phyloP scores from a whole-genome alignment of 1,284 basidiomycete species.

The Cryptococcus sp. region DNA sequence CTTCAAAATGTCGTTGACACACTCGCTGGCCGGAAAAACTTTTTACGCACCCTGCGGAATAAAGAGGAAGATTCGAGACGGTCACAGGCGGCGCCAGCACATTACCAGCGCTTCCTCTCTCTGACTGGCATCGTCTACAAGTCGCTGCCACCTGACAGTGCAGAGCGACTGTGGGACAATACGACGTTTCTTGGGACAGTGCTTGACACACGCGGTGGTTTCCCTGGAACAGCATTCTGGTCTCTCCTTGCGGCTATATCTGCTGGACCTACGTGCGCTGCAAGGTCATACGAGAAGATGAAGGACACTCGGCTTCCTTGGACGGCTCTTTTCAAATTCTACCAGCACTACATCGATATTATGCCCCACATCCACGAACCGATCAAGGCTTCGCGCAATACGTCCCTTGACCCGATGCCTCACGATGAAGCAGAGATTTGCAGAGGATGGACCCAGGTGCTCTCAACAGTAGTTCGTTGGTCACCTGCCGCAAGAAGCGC shows the following conservation, averaged over 20 bases:
- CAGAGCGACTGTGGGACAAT: slow-evolving; percentile 82
- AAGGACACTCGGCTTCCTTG: slow-evolving; percentile 42
- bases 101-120: slow-evolving; percentile 79
- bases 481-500: slow-evolving; percentile 56
- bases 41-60: slow-evolving; percentile 88
- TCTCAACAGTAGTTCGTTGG: slow-evolving; percentile 74
- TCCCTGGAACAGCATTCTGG: slow-evolving; percentile 76
- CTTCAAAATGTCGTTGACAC: slow-evolving; percentile 72
- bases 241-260: slow-evolving; percentile 86
- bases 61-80: slow-evolving; percentile 75
- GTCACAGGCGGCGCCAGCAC: slow-evolving; percentile 57
- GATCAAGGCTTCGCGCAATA: slow-evolving; percentile 31
- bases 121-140: slow-evolving; percentile 80
- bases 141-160: slow-evolving; percentile 70
- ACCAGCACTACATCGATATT: slow-evolving; percentile 43
- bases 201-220: slow-evolving; percentile 69
- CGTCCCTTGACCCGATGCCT: slow-evolving; percentile 34
- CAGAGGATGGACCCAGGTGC: slow-evolving; percentile 56
- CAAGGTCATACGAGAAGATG: slow-evolving; percentile 42
- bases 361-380: slow-evolving; percentile 46
- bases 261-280: slow-evolving; percentile 75
- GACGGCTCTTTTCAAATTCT: slow-evolving; percentile 40
- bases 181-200: slow-evolving; percentile 78
- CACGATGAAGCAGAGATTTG: slow-evolving; percentile 35
- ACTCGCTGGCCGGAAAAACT: slow-evolving; percentile 76